Base-by-base conservation (phyloP, 257 asterid species). In the Solanum sejunctum region DNA sequence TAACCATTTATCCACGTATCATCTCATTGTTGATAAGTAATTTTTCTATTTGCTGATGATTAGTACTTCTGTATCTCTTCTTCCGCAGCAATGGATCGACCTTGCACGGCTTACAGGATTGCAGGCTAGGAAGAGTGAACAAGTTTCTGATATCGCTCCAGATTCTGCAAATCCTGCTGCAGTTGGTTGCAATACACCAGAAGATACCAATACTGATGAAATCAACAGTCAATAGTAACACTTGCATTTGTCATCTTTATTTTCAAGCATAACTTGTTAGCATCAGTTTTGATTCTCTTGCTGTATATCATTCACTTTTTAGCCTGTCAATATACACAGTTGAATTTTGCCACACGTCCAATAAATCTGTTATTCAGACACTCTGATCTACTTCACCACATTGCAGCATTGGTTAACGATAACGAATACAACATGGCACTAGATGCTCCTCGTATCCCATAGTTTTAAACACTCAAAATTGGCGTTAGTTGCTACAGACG, bases 61-160 rank as follows among this genome's bases (percentile, higher is more conserved):
- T 55, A 78, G 17, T 60, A 49, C 67, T 61, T 39, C 17, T 85
- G 61, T 83, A 49, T 71, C 82, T 80, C 80, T 41, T 83, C 87
- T 85, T 71, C 66, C 88, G 85, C 98, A 96, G 98, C 99, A 94
- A 94, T 96, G 99, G 99, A 83, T 96, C 87, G 99, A 96, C 90
- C 92, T 96, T 85, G 99, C 99, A 18, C 91, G 98, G 58, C 87
- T 84, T 87, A 93, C 96, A 28, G 99, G 98, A 83, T 90, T 96
- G 58, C 99, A 96, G 87, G 58, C 98, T 87, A 93, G 93, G 55
- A 90, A 90, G 87, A 87, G 75, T 55, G 91, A 92, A 88, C 89
- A 84, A 55, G 82, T 69, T 84, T 64, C 88, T 47, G 63, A 51
- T 4, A 86, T 85, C 85, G 21, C 87, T 72, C 87, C 89, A 36